Base-by-base conservation (phyloP, 805 yeast species). In the Pichia paraexigua region DNA sequence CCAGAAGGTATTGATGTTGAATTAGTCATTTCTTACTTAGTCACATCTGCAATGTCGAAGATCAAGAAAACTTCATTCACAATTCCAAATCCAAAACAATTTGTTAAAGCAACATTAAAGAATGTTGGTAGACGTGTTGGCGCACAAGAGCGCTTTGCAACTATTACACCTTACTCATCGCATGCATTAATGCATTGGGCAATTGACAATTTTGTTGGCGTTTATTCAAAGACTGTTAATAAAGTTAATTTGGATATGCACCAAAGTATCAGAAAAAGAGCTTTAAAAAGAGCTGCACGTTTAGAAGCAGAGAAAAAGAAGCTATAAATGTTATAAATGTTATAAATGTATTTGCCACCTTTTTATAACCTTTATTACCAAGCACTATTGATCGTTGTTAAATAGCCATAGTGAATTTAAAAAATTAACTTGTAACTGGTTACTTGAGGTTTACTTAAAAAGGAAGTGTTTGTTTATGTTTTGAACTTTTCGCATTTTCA, bases 31-130 rank as follows among this genome's bases (percentile, higher is more conserved):
- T 87, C 97, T 11, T 94, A 94, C 69, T 75, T 94, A 60, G 98
- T 94, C 41, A 85, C 97, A 7, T 86, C 96, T 35, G 87, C 95
- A 55, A 90, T 94, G 97, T 91, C 97, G 44, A 94, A 94, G 75
- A 80, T 94, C 62, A 84, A 83, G 70, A 82, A 85, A 62, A 65
- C 94, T 12, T 84, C 95, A 22, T 65, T 75, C 37, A 60, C 82
- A 60, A 87, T 91, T 62, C 99, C 99, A 54, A 83, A 72, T 61
- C 96, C 98, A 50, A 78, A 80, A 65, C 64, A 65, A 25, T 94
- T 94, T 68, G 99, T 94, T 43, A 65, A 71, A n/a, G 70, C 94
- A 20, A 76, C 87, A 8, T 76, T 94, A 61, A 70, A 70, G 45
- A 74, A 77, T 50, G 78, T 84, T 54, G 97, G 97, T 24, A 83